A percentile compares a stretch with the other conserved stretches of the same genome.
phyloP scores from a whole-genome alignment of 1,139 yeast species.

The Taphrina wiesneri region DNA sequence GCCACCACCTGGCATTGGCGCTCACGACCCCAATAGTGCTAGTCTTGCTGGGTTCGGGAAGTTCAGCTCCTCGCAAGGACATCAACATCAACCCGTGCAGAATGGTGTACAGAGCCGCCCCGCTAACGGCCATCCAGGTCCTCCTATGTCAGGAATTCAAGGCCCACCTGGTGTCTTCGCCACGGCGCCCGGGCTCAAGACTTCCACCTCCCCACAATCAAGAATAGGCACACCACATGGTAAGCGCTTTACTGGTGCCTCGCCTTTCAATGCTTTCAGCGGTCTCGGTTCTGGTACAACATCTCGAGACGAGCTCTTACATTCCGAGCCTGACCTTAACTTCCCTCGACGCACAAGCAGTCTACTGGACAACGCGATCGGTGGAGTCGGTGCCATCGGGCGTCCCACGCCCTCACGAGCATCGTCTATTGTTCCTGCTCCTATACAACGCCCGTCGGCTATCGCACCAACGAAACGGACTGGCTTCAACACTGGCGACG shows the following conservation, averaged over 20 bases:
- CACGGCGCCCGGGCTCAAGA: conserved; percentile 4
- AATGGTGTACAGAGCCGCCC: neutral
- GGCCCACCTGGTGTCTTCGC: conserved; percentile 24
- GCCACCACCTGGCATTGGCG: conserved; percentile 29
- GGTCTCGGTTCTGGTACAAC: conserved; percentile 12
- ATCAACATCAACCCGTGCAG: neutral
- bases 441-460: conserved; percentile 39
- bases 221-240: conserved; percentile 29
- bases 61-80: conserved; percentile 1
- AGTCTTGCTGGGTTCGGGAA: conserved; percentile 16
- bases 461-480: conserved; percentile 24
- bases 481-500: conserved; percentile 26
- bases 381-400: conserved; percentile 16
- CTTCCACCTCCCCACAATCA: conserved; percentile 17
- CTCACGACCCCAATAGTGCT: neutral
- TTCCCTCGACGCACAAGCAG: conserved; percentile 5
- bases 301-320: conserved; percentile 10
- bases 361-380: neutral
- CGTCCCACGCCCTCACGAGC: conserved; percentile 18
- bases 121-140: conserved; percentile 1
- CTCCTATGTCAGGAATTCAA: conserved; percentile 2
- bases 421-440: conserved; percentile 36
- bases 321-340: conserved; percentile 13
- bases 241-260: neutral
- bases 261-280: conserved; percentile 17